A percentile compares a stretch with the other conserved stretches of the same genome.
These are phyloP conservation scores for Carpinus viminea DNA, from an alignment of 306 rosid genomes.

Conservation along the genomic window DNA sequence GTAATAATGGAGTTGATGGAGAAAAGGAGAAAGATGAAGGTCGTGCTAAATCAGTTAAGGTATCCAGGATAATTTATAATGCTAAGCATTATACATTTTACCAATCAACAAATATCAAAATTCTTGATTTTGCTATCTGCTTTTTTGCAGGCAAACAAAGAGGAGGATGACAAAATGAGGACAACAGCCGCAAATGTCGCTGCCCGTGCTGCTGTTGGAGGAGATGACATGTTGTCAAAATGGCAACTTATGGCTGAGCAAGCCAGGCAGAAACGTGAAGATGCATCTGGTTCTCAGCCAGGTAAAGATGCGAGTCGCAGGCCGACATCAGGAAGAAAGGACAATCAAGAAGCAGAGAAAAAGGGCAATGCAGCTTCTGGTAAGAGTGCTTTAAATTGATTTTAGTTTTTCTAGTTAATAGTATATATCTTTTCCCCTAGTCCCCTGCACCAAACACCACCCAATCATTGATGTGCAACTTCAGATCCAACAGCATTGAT, in stretches of 20 bases:
- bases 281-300: slow-evolving; percentile 65
- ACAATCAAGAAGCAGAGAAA: slow-evolving; percentile 62
- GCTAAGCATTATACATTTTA: slow-evolving; percentile 9
- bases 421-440: not conserved
- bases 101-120: slow-evolving; percentile 12
- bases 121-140: slow-evolving; percentile 20
- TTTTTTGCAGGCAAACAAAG: slow-evolving; percentile 61
- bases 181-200: slow-evolving; percentile 97
- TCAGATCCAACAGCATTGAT: not conserved
- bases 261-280: slow-evolving; percentile 92
- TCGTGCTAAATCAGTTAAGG: slow-evolving; percentile 72
- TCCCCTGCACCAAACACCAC: not conserved
- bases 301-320: slow-evolving; percentile 65
- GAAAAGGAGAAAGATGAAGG: slow-evolving; percentile 91
- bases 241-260: slow-evolving; percentile 99
- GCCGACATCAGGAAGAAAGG: slow-evolving; percentile 63
- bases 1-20: slow-evolving; percentile 55
- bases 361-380: slow-evolving; percentile 47
- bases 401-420: slow-evolving; percentile 16
- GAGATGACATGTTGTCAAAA: slow-evolving; percentile 92
- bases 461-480: not conserved
- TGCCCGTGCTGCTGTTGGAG: slow-evolving; percentile 99
- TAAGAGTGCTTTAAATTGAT: slow-evolving; percentile 33
- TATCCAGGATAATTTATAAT: slow-evolving; percentile 33
- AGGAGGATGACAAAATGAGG: slow-evolving; percentile 96